phyloP scores from a whole-genome alignment of 148 eudicot species.

The Talinum fruticosum region DNA sequence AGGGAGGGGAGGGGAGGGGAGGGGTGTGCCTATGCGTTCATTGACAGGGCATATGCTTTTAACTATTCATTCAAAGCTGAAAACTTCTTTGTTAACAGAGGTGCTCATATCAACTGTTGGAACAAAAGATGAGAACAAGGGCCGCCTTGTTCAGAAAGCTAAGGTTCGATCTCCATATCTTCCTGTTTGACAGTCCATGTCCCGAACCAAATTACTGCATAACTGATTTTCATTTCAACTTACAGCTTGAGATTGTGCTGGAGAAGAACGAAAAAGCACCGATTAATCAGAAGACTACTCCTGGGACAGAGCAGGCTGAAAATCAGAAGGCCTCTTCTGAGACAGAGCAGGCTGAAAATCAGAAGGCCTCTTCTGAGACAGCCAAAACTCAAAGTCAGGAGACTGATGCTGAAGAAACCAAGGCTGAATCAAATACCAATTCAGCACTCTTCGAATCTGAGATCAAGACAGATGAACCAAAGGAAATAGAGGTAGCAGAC shows the following conservation, averaged over 20 bases:
- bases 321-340: not conserved
- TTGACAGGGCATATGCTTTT: not conserved
- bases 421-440: not conserved
- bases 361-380: not conserved
- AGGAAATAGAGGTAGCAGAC: not conserved
- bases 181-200: not conserved
- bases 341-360: not conserved
- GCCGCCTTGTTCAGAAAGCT: slow-evolving; percentile 36
- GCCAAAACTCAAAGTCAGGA: not conserved
- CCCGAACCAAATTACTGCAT: not conserved
- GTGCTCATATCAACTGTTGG: slow-evolving; percentile 43
- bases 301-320: not conserved
- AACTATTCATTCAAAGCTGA: not conserved
- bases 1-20: too few species aligned
- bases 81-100: slow-evolving; percentile 20
- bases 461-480: not conserved
- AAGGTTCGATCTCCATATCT: slow-evolving; percentile 16
- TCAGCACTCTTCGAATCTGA: not conserved
- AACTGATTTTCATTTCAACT: not conserved
- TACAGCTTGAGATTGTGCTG: slow-evolving; percentile 31
- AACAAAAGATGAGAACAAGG: slow-evolving; percentile 34
- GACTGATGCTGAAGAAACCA: not conserved
- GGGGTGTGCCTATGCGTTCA: not conserved
- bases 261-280: slow-evolving; percentile 31
- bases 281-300: not conserved